Base-by-base conservation (phyloP, 2,329 filamentous ascomycete species). In the Macrophomina pseudophaseolina region DNA sequence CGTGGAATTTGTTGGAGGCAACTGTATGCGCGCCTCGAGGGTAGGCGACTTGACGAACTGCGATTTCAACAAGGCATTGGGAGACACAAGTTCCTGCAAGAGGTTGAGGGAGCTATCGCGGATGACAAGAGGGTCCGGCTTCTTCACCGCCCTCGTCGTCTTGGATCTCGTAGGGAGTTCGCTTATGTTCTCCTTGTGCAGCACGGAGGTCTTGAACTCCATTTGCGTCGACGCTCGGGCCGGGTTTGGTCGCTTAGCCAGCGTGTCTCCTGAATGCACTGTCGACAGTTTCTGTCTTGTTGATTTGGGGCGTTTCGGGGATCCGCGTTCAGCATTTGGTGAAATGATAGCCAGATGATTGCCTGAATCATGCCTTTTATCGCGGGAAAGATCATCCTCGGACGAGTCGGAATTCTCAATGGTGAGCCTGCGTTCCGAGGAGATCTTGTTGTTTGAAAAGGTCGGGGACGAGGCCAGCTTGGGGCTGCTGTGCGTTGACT, bases 51-150 rank as follows among this genome's bases (percentile, higher is more conserved):
- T 77, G 35, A 79, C 74, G 67, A 78, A 79, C 52, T 73, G 73
- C 3, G 76, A 77, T 52, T 72, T 74, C 49, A 78, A 71, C 4
- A 79, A 69, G 3, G 73, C 73, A 28, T 68, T 70, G 0, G 76
- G 73, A 7, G 75, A 76, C 5, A 79, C 78, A 5, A 79, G 74
- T 40, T 80, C 75, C 70, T 80, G 75, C 4, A 80, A 73, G 5
- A 74, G 70, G 60, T 76, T 78, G 14, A 80, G 74, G 1, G 78
- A 78, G n/a, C 74, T 67, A 69, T 81, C 79, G 0, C 77, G 75
- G 8, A 76, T 72, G 46, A 71, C 67, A n/a, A 79, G 70, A 2
- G 75, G 74, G 0, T 67, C 35, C 56, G 74, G 74, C 28, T 68
- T 72, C 28, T 44, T 53, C 32, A 62, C 33, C 14, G 11, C 40